Percentiles rank a stretch among this genome's conserved stretches.
phyloP scores from a whole-genome alignment of 108 stramenopile genomes.

The Aurantiochytrium sp. region DNA sequence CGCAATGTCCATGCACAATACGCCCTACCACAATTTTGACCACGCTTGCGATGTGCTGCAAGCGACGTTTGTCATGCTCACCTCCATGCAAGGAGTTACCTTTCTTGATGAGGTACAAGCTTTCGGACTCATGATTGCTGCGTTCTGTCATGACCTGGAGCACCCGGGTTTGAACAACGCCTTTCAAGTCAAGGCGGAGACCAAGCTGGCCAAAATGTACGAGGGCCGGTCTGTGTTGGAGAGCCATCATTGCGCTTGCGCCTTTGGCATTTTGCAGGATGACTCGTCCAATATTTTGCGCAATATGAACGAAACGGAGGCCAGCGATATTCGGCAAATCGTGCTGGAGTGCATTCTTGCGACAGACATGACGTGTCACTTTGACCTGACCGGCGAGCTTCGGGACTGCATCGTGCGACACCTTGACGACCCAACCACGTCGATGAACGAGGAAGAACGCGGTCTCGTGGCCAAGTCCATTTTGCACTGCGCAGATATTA shows the following conservation, averaged over 20 bases:
- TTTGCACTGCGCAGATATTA: conserved; percentile 60
- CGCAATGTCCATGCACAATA: neutral
- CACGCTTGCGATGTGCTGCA: conserved; percentile 72
- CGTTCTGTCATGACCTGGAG: conserved; percentile 70
- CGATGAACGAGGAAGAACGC: conserved; percentile 8
- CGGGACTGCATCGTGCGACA: neutral
- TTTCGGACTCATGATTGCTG: conserved; percentile 58
- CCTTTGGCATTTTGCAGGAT: conserved; percentile 32
- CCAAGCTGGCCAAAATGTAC: conserved; percentile 57
- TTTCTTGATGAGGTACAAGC: conserved; percentile 41
- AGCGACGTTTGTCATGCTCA: conserved; percentile 30
- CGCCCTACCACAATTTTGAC: conserved; percentile 64
- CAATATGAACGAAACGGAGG: conserved; percentile 21
- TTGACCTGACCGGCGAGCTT: conserved; percentile 22
- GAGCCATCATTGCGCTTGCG: conserved; percentile 63
- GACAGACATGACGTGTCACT: conserved; percentile 74
- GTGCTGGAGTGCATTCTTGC: conserved; percentile 63
- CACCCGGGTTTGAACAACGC: conserved; percentile 72
- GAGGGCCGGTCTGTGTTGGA: conserved; percentile 67
- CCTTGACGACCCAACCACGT: neutral
- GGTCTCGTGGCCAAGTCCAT: conserved; percentile 33
- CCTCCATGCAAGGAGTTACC: conserved; percentile 23
- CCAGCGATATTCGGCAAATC: conserved; percentile 31
- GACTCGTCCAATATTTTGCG: conserved; percentile 27
- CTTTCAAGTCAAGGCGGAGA: conserved; percentile 56